Evolutionary conservation across 2,329 filamentous ascomycete genomes (phyloP).

Genomic region (Lachnellula cervina): DNA sequence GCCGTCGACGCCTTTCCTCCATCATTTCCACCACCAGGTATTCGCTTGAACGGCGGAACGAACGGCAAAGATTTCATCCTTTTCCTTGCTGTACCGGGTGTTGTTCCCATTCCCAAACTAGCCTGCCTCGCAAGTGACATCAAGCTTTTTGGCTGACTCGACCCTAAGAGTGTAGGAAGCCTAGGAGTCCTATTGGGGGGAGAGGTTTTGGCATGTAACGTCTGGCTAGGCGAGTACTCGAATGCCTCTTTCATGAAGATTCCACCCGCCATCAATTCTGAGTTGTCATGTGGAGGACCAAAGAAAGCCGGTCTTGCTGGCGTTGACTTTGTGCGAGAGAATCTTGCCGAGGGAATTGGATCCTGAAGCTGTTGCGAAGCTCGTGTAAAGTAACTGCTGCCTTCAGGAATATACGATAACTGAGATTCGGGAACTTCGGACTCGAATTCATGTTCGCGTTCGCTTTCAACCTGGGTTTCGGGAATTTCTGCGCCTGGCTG

Average conservation of each 20-base stretch:
- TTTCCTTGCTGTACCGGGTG: background rate
- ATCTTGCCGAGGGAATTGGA: background rate
- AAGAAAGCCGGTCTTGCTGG: background rate
- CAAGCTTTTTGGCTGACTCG: background rate
- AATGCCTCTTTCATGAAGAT: background rate
- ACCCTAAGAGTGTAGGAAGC: background rate
- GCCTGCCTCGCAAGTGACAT: conserved; percentile 1
- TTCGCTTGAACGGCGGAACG: conserved; percentile 3
- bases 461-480: background rate
- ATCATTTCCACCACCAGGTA: background rate
- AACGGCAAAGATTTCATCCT: conserved; percentile 4
- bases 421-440: conserved; percentile 1
- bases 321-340: conserved; percentile 1
- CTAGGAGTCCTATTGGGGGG: background rate
- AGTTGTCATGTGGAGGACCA: background rate
- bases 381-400: background rate
- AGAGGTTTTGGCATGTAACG: background rate
- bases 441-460: background rate
- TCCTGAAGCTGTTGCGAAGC: conserved; percentile 4
- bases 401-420: background rate
- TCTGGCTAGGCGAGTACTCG: background rate
- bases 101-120: conserved; percentile 3
- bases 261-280: background rate
- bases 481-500: background rate
- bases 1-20: conserved; percentile 20